Base-by-base conservation (phyloP, 164 flowering plant genomes). In the Magnolia officinalis region DNA sequence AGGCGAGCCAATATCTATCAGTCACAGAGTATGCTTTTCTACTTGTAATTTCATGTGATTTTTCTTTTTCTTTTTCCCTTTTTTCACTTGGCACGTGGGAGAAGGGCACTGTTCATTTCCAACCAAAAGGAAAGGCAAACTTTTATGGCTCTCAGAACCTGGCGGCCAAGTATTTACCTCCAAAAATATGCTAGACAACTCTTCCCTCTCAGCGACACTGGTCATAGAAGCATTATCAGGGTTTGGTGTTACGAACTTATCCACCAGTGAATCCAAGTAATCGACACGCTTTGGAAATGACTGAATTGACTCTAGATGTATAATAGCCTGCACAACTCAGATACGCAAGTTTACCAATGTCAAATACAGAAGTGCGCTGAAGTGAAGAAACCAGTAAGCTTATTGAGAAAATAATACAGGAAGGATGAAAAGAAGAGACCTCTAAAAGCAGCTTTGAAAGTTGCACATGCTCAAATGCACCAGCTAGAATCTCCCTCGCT, bases 361-460 rank as follows among this genome's bases (percentile, higher is more conserved):
- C n/a, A 80, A 75, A 26, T 18, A 72, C 21, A 20, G 61, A 76
- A 74, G 69, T 6, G 45, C 21, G 37, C n/a, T 4, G 0, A 19
- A 63, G 19, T 10, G n/a, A 55, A 59, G 13, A 68, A 73, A 50
- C 21, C 61, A 69, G 11, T 55, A 16, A 55, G 18, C 61, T 55
- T 55, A 5, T 55, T 11, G 14, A 55, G 61, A 55, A 55, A 55
- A 55, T 11, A 55, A 8, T 11, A 55, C 14, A 71, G 16, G 6
- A 8, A 31, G n/a, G 19, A 69, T n/a, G n/a, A 77, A 75, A 20
- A 59, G 61, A 77, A 69, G 65, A 23, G 75, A 83, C 99, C 99
- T 96, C 98, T 26, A 96, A 81, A 74, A 96, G 85, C 67, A 97
- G 94, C 75, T 90, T 92, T 63, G 98, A 92, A 66, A 88, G 77